Base-by-base conservation (phyloP, 2,329 filamentous ascomycete species). In the Beauveria pseudobassiana region DNA sequence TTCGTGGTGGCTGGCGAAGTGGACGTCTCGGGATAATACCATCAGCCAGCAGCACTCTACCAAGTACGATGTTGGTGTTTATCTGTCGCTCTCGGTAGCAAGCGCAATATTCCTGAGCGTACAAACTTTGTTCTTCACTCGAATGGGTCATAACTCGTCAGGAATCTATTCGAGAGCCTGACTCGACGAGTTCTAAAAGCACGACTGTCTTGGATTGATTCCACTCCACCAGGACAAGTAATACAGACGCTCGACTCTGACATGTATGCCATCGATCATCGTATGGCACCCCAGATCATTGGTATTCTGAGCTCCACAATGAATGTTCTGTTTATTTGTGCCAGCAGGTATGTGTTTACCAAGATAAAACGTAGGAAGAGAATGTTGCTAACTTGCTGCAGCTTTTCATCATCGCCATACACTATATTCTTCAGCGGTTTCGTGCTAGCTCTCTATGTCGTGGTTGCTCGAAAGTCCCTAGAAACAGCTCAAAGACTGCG, bases 261-360 rank as follows among this genome's bases (percentile, higher is more conserved):
- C 57, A 57, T 63, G 43, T 61, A 63, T 49, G 34, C 52, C 22
- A 63, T 63, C 8, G 58, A 63, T 54, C 53, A 63, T 22, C 62
- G 62, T 1, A 63, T 58, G 52, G 48, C 58, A 2, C 54, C 58
- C 3, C 51, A 52, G 18, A 28, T 63, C 1, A 63, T 56, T 16
- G 58, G 53, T 16, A 28, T 53, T 40, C 1, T 58, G 2, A 43
- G 59, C 12, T 61, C 51, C 12, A 20, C 20, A 10, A 30, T 62
- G 24, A 43, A 49, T 43, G 24, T 61, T 28, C 5, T 61, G 2
- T 24, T 43, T 3, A 88, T 90, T 12, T 61, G 42, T 24, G 51
- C 40, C 9, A 61, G 49, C 50, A 61, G 59, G 59, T 18, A 55
- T 38, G 51, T 30, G 5, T 20, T 24, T 38, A 5, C 34, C 5